phyloP scores from a whole-genome alignment of 78 protist species.

The Ministeria vibrans region DNA sequence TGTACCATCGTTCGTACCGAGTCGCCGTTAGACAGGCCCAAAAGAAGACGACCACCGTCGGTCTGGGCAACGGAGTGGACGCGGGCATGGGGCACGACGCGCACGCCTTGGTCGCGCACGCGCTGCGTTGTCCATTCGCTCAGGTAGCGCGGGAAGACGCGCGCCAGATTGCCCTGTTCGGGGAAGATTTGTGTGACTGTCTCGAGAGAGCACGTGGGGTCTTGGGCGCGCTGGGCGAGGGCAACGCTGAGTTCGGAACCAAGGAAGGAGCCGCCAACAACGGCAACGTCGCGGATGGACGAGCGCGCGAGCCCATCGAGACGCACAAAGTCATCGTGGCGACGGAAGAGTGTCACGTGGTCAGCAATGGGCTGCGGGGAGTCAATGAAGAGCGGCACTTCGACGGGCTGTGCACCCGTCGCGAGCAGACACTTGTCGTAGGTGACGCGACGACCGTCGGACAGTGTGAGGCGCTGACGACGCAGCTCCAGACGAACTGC shows the following conservation, averaged over 20 bases:
- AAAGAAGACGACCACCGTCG: too few relatives aligned
- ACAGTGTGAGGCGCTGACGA: slow-evolving; percentile 25
- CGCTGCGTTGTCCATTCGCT: slow-evolving; percentile 36
- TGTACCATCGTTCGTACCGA: too few relatives aligned
- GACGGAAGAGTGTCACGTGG: slow-evolving; percentile 43
- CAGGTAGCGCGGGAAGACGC: slow-evolving; percentile 47
- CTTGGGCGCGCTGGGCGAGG: slow-evolving; percentile 32
- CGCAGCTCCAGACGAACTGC: slow-evolving; percentile 36
- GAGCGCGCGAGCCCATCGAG: background rate
- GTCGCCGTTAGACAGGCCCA: too few relatives aligned
- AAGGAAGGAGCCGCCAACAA: slow-evolving; percentile 80
- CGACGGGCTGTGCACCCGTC: slow-evolving; percentile 75
- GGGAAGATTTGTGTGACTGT: slow-evolving; percentile 67
- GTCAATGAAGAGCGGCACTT: slow-evolving; percentile 15
- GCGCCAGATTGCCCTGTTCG: slow-evolving; percentile 39
- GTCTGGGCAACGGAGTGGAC: too few relatives aligned
- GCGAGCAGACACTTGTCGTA: slow-evolving; percentile 69
- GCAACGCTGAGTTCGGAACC: slow-evolving; percentile 72
- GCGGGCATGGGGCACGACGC: background rate
- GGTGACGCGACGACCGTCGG: slow-evolving; percentile 48
- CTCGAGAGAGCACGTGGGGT: too few relatives aligned
- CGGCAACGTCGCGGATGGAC: slow-evolving; percentile 20
- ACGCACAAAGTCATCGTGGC: background rate
- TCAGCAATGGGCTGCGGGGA: background rate
- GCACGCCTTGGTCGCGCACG: slow-evolving; percentile 11